phyloP scores from a whole-genome alignment of 116 monocot species.

The Iris pallida region DNA sequence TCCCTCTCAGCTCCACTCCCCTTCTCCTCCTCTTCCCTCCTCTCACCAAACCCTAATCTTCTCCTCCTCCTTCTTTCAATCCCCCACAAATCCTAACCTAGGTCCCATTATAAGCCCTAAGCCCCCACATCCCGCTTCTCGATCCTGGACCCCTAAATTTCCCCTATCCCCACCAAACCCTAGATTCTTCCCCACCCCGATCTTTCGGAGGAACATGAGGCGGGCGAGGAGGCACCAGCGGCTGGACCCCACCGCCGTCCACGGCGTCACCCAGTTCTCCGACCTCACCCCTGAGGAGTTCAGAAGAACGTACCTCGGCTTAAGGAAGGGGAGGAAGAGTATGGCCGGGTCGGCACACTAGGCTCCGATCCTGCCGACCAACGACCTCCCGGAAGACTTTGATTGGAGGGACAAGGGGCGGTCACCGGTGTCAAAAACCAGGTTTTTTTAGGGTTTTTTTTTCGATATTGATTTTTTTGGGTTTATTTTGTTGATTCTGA shows the following conservation, averaged over 20 bases:
- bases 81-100: no score
- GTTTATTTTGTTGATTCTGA: neutral
- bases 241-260: slow-evolving; percentile 68
- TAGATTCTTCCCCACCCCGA: no score
- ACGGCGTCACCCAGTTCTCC: slow-evolving; percentile 85
- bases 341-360: slow-evolving; percentile 9
- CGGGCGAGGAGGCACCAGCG: slow-evolving; percentile 60
- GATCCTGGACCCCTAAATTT: no score
- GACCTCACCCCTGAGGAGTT: slow-evolving; percentile 82
- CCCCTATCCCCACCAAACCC: no score
- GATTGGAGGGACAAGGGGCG: slow-evolving; percentile 86
- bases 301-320: slow-evolving; percentile 35
- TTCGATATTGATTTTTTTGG: neutral
- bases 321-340: slow-evolving; percentile 8
- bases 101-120: no score
- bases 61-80: no score
- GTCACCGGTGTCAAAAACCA: slow-evolving; percentile 81
- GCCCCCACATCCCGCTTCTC: no score
- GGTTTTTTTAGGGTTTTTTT: no score
- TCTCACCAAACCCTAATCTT: no score
- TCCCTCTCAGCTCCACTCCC: no score
- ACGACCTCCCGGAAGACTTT: slow-evolving; percentile 64
- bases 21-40: no score
- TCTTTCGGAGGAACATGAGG: slow-evolving; percentile 59
- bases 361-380: slow-evolving; percentile 70